Percentiles rank a stretch among this genome's conserved stretches.
Conservation (phyloP, 176 grass and related monocot species). For the Ananas comosus region DNA sequence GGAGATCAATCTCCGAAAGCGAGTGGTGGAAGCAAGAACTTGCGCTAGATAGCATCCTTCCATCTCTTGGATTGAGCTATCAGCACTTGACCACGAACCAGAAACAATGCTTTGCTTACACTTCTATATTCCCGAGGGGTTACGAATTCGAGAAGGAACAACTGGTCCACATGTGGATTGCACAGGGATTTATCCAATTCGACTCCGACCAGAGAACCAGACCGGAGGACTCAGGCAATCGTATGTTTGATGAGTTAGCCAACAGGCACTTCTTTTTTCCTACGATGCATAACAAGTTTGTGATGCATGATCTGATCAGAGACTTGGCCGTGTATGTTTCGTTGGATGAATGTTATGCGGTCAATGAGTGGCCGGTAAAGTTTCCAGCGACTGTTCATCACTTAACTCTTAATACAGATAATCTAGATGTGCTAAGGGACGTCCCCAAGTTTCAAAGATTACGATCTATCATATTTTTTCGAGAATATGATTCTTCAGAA, state of each 20-base stretch:
- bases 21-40: conserved; percentile 23
- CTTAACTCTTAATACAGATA: conserved; percentile 6
- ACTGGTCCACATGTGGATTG: conserved; percentile 31
- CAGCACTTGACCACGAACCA: conserved; percentile 18
- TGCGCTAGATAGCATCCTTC: conserved; percentile 13
- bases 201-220: background rate
- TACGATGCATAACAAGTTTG: background rate
- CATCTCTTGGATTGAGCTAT: conserved; percentile 38
- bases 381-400: conserved; percentile 1
- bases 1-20: conserved; percentile 25
- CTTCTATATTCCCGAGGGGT: conserved; percentile 46
- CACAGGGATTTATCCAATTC: conserved; percentile 27
- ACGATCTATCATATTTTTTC: background rate
- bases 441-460: background rate
- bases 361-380: background rate
- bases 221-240: conserved; percentile 18
- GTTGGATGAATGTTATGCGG: background rate
- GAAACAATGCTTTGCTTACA: conserved; percentile 31
- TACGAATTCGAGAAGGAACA: conserved; percentile 31
- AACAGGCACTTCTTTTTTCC: conserved; percentile 29
- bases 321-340: conserved; percentile 28
- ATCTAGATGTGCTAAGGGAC: background rate
- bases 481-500: background rate
- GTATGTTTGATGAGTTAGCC: conserved; percentile 24
- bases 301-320: conserved; percentile 47